These are phyloP conservation scores for Cercospora canescens DNA, from an alignment of 2,329 filamentous ascomycete genomes.

Conservation along the genomic window DNA sequence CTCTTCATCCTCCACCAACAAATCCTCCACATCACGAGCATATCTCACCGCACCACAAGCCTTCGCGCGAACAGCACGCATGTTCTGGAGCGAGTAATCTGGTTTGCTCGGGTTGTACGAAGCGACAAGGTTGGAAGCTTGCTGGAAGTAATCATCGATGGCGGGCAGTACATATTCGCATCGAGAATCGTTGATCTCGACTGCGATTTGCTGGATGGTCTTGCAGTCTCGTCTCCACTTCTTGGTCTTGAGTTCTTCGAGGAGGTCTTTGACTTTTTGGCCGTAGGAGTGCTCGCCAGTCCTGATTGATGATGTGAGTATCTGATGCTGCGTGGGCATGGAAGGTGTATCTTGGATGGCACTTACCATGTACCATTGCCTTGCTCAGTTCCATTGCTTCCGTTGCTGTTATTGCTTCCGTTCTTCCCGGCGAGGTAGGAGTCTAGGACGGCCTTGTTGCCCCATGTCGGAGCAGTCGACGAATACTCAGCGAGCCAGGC, in stretches of 20 bases:
- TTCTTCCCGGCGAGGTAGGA: constrained; percentile 4
- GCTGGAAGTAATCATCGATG: constrained; percentile 8
- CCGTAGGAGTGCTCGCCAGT: constrained; percentile 6
- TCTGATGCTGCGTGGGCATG: too few species aligned
- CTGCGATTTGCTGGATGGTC: constrained; percentile 5
- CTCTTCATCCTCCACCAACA: constrained; percentile 2
- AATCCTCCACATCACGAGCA: constrained; percentile 1
- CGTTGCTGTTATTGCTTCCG: constrained; percentile 6
- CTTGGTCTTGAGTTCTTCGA: constrained; percentile 10
- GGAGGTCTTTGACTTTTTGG: constrained; percentile 3
- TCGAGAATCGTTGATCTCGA: constrained; percentile 7
- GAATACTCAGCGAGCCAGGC: constrained; percentile 6
- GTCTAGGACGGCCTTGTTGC: constrained; percentile 8
- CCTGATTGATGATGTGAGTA: background rate
- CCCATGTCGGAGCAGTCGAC: background rate
- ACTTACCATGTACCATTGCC: constrained; percentile 6
- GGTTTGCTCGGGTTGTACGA: constrained; percentile 8
- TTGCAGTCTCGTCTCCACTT: constrained; percentile 4
- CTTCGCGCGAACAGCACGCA: constrained; percentile 2
- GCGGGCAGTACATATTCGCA: constrained; percentile 9
- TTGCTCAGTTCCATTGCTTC: constrained; percentile 2
- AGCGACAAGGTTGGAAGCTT: background rate
- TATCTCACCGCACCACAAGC: constrained; percentile 3
- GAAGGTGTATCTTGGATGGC: background rate
- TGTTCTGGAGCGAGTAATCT: background rate